Conservation (phyloP, 352 stramenopile species). For the Globisporangium paddicum region DNA sequence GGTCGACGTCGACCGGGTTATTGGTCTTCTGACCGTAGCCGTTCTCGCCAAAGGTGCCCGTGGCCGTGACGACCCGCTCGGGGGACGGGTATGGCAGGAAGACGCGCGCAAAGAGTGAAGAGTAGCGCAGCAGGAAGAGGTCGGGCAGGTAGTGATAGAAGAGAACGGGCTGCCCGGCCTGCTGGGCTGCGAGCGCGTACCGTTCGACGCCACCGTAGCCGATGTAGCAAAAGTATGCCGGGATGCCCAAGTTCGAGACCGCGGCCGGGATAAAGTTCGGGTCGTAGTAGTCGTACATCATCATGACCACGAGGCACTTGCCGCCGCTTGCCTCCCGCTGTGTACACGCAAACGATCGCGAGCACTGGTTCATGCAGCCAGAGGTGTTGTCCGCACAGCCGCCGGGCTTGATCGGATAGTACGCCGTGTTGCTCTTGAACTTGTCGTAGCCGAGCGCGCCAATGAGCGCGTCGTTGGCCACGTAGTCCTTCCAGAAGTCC, state of each 20-base stretch:
- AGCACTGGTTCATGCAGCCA: slow-evolving; percentile 45
- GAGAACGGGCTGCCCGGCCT: slow-evolving; percentile 19
- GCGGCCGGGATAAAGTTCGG: slow-evolving; percentile 39
- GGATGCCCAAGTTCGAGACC: slow-evolving; percentile 40
- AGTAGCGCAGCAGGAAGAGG: slow-evolving; percentile 33
- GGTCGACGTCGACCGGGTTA: slow-evolving; percentile 46
- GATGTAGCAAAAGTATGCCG: slow-evolving; percentile 64
- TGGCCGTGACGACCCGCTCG: slow-evolving; percentile 24
- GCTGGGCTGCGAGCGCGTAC: slow-evolving; percentile 29
- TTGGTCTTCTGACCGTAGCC: slow-evolving; percentile 35
- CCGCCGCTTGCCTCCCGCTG: slow-evolving; percentile 20
- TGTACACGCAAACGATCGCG: slow-evolving; percentile 38
- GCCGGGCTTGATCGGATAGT: slow-evolving; percentile 22
- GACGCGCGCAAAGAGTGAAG: slow-evolving; percentile 36
- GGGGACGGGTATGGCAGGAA: slow-evolving; percentile 29
- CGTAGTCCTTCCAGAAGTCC: slow-evolving; percentile 55
- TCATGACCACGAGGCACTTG: slow-evolving; percentile 37
- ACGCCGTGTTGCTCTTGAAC: slow-evolving; percentile 24
- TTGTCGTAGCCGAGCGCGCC: slow-evolving; percentile 14
- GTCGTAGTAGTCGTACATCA: slow-evolving; percentile 46
- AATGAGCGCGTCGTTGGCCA: slow-evolving; percentile 30
- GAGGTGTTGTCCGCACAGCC: slow-evolving; percentile 32
- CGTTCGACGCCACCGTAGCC: slow-evolving; percentile 29
- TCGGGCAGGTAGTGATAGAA: slow-evolving; percentile 62
- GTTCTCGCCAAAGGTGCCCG: slow-evolving; percentile 38